Percentiles rank a stretch among this genome's conserved stretches.
phyloP scores from a whole-genome alignment of 805 yeast genomes.

The Ogataea methylovora region DNA sequence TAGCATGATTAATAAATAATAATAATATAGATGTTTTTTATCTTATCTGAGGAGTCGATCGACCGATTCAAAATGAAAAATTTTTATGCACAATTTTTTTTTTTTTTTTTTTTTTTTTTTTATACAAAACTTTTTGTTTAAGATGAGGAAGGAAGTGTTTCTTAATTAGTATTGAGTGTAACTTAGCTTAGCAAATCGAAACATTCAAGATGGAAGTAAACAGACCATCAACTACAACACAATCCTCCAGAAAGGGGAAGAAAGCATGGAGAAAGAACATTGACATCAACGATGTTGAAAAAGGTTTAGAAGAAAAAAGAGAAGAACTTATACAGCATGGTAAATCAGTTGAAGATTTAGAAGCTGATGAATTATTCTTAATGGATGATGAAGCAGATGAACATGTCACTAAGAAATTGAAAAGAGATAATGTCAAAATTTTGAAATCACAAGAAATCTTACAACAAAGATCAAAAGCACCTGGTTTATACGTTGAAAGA shows the following conservation, averaged over 20 bases:
- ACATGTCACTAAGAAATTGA: constrained; percentile 29
- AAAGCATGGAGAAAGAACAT: constrained; percentile 90
- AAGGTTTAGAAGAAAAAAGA: constrained; percentile 58
- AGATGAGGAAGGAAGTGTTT: too few relatives aligned
- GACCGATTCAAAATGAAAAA: background rate
- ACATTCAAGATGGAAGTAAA: constrained; percentile 25
- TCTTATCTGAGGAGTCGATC: background rate
- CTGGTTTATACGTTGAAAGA: constrained; percentile 41
- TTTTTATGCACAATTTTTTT: background rate
- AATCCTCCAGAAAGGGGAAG: constrained; percentile 87
- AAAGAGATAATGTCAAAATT: constrained; percentile 28
- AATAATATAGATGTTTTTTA: background rate
- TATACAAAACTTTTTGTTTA: too few relatives aligned
- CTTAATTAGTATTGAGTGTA: too few relatives aligned
- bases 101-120: too few relatives aligned
- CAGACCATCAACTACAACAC: constrained; percentile 55
- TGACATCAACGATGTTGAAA: constrained; percentile 73
- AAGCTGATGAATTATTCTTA: constrained; percentile 44
- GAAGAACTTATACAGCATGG: constrained; percentile 55
- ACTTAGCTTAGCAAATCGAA: too few relatives aligned
- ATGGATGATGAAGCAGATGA: constrained; percentile 65
- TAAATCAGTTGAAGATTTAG: constrained; percentile 27
- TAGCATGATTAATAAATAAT: constrained; percentile 36
- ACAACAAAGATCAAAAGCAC: constrained; percentile 69
- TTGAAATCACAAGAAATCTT: constrained; percentile 52